Evolutionary conservation across 371 early-diverging fungal genomes (phyloP), one percentile per base, ranked within the genome.

Genomic region (Syncephalis plumigaleata): DNA sequence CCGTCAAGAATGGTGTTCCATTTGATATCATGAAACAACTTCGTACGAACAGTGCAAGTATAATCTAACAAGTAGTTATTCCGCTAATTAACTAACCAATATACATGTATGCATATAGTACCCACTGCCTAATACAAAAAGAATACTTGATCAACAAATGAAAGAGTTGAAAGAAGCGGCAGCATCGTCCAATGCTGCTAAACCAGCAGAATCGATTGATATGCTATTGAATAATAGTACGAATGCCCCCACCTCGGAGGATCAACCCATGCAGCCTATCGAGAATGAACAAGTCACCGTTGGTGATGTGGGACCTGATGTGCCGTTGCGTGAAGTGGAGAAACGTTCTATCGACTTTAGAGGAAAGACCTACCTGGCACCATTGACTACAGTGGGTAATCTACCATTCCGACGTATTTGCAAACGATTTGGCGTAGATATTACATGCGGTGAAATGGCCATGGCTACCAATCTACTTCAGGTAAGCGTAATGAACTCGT

Each of bases 371-470:
- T 97, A 95, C 56, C 70, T 94, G 47, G 98, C 95, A 7, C 98
- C 98, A 13, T 65, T 97, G 53, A 97, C 98, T 0, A 95, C 95
- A 2, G 90, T 93, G n/a, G 95, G 95, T 18, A 94, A 97, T 61
- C 66, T 97, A 36, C 96, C 98, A 26, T 97, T 94, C 73, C 72
- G 98, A 9, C 76, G 94, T 20, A 63, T 94, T 27, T 90, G 91
- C 63, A 93, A 93, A 58, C 76, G 66, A 11, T 89, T 75, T 54
- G 98, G 98, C 26, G 95, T 84, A 1, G 96, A 93, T 58, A 83
- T 97, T 40, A 97, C 98, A 2, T 92, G 95, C 57, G 88, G 89
- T 50, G 97, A 95, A 63, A 96, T 96, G 96, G 88, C 90, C 1
- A 63, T 92, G 62, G 73, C 79, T 9, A 49, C 57, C 31, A 81